These are phyloP conservation scores for Chlorociboria aeruginascens DNA, from an alignment of 495 filamentous ascomycete genomes.

Conservation along the genomic window DNA sequence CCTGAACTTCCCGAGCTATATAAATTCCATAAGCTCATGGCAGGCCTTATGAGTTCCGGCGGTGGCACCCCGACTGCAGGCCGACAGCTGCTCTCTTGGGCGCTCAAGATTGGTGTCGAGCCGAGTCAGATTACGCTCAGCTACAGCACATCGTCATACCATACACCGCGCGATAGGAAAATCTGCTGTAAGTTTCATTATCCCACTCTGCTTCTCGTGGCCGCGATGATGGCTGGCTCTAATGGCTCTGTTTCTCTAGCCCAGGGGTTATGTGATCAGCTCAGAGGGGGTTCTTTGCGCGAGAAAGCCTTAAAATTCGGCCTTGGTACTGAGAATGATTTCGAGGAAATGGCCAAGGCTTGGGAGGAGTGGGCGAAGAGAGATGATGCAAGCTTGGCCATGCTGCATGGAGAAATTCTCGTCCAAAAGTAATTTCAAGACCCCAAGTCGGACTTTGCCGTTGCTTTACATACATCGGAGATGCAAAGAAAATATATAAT, in stretches of 20 bases:
- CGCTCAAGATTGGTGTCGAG: slow-evolving; percentile 27
- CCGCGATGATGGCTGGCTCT: slow-evolving; percentile 3
- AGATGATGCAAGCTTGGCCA: slow-evolving; percentile 26
- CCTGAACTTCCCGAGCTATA: slow-evolving; percentile 23
- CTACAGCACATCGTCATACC: slow-evolving; percentile 28
- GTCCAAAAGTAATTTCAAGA: slow-evolving; percentile 22
- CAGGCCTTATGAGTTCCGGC: slow-evolving; percentile 15
- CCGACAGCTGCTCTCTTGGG: slow-evolving; percentile 30
- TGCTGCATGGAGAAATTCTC: slow-evolving; percentile 31
- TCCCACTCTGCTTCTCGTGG: slow-evolving; percentile 7
- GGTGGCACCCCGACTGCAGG: slow-evolving; percentile 25
- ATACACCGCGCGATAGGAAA: slow-evolving; percentile 23
- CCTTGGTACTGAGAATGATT: slow-evolving; percentile 22
- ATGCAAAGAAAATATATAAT: slow-evolving; percentile 10
- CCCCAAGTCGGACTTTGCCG: slow-evolving; percentile 6
- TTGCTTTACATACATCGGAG: slow-evolving; percentile 6
- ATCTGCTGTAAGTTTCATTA: slow-evolving; percentile 27
- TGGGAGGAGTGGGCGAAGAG: slow-evolving; percentile 29
- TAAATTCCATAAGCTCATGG: slow-evolving; percentile 24
- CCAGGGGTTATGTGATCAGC: slow-evolving; percentile 21
- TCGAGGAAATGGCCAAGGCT: slow-evolving; percentile 30
- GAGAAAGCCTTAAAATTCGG: slow-evolving; percentile 23
- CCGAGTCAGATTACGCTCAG: slow-evolving; percentile 24
- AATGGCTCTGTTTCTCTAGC: slow-evolving; percentile 16
- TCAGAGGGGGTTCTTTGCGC: slow-evolving; percentile 21